Evolutionary conservation across 441 rosid species (phyloP).

Genomic region (Dalechampia spathulata): DNA sequence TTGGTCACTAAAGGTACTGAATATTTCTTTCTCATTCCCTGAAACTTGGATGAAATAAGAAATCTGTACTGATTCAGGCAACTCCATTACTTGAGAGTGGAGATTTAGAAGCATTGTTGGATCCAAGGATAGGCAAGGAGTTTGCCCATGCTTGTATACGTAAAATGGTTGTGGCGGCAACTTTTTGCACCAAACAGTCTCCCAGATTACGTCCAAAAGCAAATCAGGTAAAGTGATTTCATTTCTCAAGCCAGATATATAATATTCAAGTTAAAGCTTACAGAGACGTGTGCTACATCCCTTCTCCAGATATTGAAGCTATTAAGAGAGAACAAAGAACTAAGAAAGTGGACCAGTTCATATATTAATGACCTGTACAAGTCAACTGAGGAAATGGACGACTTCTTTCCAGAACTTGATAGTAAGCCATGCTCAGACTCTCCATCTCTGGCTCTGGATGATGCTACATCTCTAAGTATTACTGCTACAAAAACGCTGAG

Average conservation of each 20-base stretch:
- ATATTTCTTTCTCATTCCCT: no score
- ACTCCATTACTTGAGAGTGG: slow-evolving; percentile 57
- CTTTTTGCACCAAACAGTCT: slow-evolving; percentile 55
- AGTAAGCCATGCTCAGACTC: no score
- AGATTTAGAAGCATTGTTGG: slow-evolving; percentile 45
- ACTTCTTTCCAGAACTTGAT: no score
- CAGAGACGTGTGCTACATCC: background rate
- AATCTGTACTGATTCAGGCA: slow-evolving; percentile 67
- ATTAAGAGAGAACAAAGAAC: slow-evolving; percentile 44
- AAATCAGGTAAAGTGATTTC: slow-evolving; percentile 38
- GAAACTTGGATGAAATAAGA: no score
- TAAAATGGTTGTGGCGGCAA: slow-evolving; percentile 66
- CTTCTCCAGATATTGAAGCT: slow-evolving; percentile 49
- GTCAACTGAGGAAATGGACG: no score
- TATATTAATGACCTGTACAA: no score
- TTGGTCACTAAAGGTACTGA: no score
- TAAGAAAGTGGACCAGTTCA: no score
- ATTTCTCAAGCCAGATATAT: no score
- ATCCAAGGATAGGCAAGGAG: slow-evolving; percentile 42
- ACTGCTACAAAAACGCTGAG: no score
- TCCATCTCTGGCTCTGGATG: no score
- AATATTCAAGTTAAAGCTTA: background rate
- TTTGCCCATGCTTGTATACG: slow-evolving; percentile 51
- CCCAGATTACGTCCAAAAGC: slow-evolving; percentile 72
- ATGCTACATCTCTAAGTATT: no score